These are phyloP conservation scores for Spergularia marina DNA, from an alignment of 148 eudicot genomes.

Conservation along the genomic window DNA sequence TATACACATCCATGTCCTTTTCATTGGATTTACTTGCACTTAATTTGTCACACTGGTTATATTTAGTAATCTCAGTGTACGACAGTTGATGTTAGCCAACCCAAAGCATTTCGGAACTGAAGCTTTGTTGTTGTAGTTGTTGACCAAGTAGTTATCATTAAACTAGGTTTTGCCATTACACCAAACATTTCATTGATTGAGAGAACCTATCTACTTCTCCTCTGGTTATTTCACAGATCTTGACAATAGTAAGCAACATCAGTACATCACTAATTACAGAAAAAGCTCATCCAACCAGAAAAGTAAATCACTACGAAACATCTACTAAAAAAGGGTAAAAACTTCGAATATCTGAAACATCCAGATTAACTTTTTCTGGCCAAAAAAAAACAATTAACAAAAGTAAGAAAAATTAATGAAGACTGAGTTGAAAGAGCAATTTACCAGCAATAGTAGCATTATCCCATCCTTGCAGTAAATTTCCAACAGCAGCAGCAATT, in stretches of 20 bases:
- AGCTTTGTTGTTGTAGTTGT: neutral
- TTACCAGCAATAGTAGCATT: conserved; percentile 69
- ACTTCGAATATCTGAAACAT: neutral
- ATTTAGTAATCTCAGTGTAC: neutral
- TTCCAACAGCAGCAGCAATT: conserved; percentile 64
- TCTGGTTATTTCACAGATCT: neutral
- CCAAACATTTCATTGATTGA: neutral
- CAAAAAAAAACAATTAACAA: neutral
- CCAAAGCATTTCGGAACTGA: too few relatives aligned
- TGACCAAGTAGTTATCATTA: neutral
- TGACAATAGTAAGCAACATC: neutral
- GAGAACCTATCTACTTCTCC: neutral
- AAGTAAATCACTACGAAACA: neutral
- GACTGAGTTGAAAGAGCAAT: neutral
- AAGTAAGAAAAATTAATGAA: neutral
- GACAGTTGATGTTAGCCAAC: too few relatives aligned
- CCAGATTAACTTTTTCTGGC: neutral
- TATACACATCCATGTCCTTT: conserved; percentile 1
- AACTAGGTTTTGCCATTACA: neutral
- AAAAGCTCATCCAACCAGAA: neutral
- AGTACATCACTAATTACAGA: neutral
- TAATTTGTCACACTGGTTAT: neutral
- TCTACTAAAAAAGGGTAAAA: neutral
- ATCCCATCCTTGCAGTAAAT: conserved; percentile 70
- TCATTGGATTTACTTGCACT: neutral